These are phyloP conservation scores for Persicaria maculosa DNA, from an alignment of 148 eudicot genomes.

Conservation along the genomic window DNA sequence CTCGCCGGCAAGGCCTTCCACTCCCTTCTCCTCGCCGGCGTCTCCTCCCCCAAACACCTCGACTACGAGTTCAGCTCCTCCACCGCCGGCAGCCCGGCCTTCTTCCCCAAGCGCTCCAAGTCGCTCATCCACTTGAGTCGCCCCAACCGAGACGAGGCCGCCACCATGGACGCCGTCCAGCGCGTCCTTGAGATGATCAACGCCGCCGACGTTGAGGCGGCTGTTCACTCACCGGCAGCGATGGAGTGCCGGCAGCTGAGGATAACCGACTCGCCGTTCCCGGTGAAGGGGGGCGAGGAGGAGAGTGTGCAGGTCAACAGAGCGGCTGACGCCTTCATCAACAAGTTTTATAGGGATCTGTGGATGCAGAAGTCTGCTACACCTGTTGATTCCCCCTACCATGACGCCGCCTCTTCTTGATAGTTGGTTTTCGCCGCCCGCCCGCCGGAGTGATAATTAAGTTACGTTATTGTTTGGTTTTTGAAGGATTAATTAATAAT, in stretches of 20 bases:
- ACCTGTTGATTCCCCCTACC: constrained; percentile 40
- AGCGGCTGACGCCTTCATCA: constrained; percentile 70
- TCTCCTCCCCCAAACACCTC: constrained; percentile 15
- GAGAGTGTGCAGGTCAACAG: constrained; percentile 36
- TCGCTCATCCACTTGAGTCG: constrained; percentile 14
- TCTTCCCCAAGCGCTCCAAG: constrained; percentile 10
- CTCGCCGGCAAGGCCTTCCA: constrained; percentile 9
- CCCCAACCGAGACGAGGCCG: constrained; percentile 20
- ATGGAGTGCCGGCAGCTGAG: constrained; percentile 32
- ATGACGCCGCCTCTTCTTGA: constrained; percentile 21
- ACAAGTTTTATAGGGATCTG: constrained; percentile 52
- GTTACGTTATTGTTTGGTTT: background rate
- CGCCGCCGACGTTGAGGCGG: constrained; percentile 23
- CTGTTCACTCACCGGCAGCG: background rate
- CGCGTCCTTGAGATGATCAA: constrained; percentile 39
- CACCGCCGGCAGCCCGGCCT: constrained; percentile 47
- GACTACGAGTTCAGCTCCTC: constrained; percentile 73
- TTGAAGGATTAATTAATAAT: too few species aligned
- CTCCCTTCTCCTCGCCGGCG: background rate
- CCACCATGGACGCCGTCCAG: constrained; percentile 25
- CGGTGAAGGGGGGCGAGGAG: constrained; percentile 32
- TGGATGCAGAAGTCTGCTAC: constrained; percentile 45
- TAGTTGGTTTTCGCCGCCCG: background rate
- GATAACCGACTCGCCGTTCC: constrained; percentile 73
- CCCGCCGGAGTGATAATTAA: background rate